These are phyloP conservation scores for Pythium phragmiticola DNA, from an alignment of 352 stramenopile genomes.

Conservation along the genomic window DNA sequence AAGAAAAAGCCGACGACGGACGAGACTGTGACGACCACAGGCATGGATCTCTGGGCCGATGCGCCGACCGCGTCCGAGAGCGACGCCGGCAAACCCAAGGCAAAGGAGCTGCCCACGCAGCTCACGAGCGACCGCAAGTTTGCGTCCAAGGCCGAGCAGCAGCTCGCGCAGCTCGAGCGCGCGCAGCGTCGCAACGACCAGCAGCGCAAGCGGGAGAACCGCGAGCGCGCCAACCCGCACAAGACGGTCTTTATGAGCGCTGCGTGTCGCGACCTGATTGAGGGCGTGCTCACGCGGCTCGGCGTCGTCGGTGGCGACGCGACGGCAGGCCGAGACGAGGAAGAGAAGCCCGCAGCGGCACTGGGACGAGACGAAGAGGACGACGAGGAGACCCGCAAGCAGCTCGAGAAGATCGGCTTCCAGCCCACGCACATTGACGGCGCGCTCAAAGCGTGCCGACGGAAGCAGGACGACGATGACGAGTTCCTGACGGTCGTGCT, in stretches of 20 bases:
- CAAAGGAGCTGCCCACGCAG: constrained; percentile 20
- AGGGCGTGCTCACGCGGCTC: constrained; percentile 68
- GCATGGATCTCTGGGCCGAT: constrained; percentile 47
- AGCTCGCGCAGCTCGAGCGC: constrained; percentile 51
- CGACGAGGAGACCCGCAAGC: constrained; percentile 23
- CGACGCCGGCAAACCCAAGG: constrained; percentile 16
- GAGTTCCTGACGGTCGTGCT: constrained; percentile 46
- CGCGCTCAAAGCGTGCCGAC: constrained; percentile 35
- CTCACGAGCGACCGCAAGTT: constrained; percentile 78
- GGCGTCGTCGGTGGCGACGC: constrained; percentile 5
- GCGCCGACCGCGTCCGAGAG: not conserved
- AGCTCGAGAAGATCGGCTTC: constrained; percentile 65
- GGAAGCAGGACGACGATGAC: constrained; percentile 31
- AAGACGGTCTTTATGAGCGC: constrained; percentile 92
- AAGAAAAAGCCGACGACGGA: constrained; percentile 16
- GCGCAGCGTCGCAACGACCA: constrained; percentile 72
- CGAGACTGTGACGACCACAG: constrained; percentile 7
- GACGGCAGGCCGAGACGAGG: not conserved
- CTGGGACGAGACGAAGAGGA: constrained; percentile 29
- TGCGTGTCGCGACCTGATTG: constrained; percentile 83
- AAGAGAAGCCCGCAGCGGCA: constrained; percentile 2
- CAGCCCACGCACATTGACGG: constrained; percentile 42
- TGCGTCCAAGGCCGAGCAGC: constrained; percentile 68
- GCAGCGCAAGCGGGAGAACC: constrained; percentile 86
- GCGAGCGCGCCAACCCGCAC: constrained; percentile 88